Percentiles rank a stretch among this genome's conserved stretches.
Evolutionary conservation across 23 red algal species (phyloP).

Genomic region (Cyanidioschyzon merolae): DNA sequence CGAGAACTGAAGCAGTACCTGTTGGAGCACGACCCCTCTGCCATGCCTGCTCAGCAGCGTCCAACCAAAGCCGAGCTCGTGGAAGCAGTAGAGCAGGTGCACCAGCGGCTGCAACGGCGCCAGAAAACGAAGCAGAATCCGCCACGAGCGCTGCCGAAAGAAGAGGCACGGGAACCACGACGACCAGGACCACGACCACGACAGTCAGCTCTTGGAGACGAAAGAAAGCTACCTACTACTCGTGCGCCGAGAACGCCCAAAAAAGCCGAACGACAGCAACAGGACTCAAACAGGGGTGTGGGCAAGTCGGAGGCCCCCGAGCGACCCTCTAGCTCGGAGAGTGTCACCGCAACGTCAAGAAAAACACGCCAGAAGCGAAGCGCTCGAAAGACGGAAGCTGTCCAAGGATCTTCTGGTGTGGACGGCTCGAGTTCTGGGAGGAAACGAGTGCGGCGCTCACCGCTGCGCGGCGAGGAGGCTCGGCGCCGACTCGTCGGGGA

Average conservation of each 20-base stretch:
- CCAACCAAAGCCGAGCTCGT: background rate
- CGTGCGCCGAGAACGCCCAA: background rate
- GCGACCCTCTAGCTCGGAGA: background rate
- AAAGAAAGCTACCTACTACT: background rate
- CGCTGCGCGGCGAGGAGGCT: slow-evolving; percentile 14
- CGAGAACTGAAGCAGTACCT: background rate
- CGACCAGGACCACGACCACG: background rate
- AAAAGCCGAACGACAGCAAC: background rate
- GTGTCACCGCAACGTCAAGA: background rate
- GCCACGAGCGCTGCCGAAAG: background rate
- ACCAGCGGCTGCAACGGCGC: background rate
- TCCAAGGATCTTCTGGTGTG: background rate
- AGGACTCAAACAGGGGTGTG: slow-evolving; percentile 1
- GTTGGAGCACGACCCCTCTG: background rate
- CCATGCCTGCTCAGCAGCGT: background rate
- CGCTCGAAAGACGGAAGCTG: background rate
- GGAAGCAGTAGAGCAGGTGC: background rate
- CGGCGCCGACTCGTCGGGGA: background rate
- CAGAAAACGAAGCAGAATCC: too few species aligned
- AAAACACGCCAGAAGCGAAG: background rate
- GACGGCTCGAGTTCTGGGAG: background rate
- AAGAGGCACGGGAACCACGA: background rate
- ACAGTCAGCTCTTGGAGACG: background rate
- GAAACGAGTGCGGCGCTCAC: background rate
- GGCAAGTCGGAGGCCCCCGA: slow-evolving; percentile 17